These are phyloP conservation scores for Phytophthora cryptogea DNA, from an alignment of 352 stramenopile genomes.

Conservation along the genomic window DNA sequence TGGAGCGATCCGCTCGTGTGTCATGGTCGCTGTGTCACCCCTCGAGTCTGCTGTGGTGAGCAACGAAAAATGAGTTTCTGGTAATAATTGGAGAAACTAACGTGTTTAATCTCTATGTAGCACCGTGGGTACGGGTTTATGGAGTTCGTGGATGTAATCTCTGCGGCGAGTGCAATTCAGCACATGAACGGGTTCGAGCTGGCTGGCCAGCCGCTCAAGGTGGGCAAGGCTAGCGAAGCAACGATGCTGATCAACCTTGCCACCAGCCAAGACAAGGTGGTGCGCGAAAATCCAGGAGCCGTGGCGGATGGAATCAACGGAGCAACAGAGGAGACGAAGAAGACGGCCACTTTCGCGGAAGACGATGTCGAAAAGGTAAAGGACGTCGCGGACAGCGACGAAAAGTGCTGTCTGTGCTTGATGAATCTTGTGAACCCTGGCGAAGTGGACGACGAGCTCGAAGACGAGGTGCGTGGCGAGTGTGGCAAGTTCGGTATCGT, in stretches of 20 bases:
- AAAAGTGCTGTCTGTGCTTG: constrained; percentile 69
- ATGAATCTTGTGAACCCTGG: constrained; percentile 72
- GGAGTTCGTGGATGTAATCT: constrained; percentile 67
- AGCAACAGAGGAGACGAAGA: constrained; percentile 23
- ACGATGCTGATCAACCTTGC: constrained; percentile 72
- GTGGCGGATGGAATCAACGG: constrained; percentile 5
- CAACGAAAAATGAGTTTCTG: neutral
- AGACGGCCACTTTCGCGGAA: constrained; percentile 44
- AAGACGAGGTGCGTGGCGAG: constrained; percentile 69
- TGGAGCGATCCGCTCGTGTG: constrained; percentile 61
- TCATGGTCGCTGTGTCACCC: constrained; percentile 66
- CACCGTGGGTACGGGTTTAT: constrained; percentile 82
- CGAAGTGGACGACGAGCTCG: constrained; percentile 73
- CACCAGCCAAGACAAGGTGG: constrained; percentile 68
- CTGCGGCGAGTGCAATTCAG: constrained; percentile 69
- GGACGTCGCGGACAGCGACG: constrained; percentile 37
- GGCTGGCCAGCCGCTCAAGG: constrained; percentile 72
- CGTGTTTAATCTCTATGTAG: constrained; percentile 35
- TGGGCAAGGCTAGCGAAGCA: constrained; percentile 74
- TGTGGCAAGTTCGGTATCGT: constrained; percentile 68
- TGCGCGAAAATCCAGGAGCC: constrained; percentile 34
- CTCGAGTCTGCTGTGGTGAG: constrained; percentile 56
- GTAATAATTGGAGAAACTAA: neutral
- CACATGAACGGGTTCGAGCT: constrained; percentile 87
- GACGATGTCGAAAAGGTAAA: constrained; percentile 66